These are phyloP conservation scores for Botrytis aclada DNA, from an alignment of 2,329 filamentous ascomycete species.

Conservation along the genomic window DNA sequence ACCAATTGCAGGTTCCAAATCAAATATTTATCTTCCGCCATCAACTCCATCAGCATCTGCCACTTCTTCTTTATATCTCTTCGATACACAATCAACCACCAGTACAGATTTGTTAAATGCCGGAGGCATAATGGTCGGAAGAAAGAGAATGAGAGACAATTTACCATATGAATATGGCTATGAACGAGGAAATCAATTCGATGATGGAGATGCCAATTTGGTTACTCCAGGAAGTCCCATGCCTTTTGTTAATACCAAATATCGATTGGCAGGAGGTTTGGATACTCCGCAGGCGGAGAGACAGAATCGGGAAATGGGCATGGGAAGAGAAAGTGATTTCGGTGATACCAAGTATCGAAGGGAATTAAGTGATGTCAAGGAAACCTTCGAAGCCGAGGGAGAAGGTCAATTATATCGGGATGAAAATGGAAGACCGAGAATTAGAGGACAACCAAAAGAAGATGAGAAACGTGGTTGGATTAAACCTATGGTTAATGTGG, in stretches of 20 bases:
- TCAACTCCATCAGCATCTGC: conserved; percentile 41
- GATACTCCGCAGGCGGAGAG: conserved; percentile 43
- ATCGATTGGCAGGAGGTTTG: conserved; percentile 48
- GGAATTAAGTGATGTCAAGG: conserved; percentile 25
- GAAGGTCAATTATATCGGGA: conserved; percentile 16
- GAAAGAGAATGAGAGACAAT: conserved; percentile 27
- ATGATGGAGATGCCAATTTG: conserved; percentile 20
- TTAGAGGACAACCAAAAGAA: conserved; percentile 55
- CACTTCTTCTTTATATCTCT: conserved; percentile 35
- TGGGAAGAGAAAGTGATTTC: conserved; percentile 30
- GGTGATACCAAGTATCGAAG: conserved; percentile 42
- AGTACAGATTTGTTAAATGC: neutral
- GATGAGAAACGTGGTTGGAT: conserved; percentile 20
- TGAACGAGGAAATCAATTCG: conserved; percentile 11
- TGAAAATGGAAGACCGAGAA: conserved; percentile 35
- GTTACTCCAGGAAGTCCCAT: conserved; percentile 37
- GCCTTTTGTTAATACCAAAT: conserved; percentile 50
- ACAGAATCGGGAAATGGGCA: conserved; percentile 32
- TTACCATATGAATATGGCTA: conserved; percentile 19
- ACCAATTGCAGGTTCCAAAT: conserved; percentile 36
- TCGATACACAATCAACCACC: conserved; percentile 26
- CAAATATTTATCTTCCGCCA: conserved; percentile 44
- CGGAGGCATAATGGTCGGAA: conserved; percentile 11
- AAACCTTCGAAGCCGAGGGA: conserved; percentile 6
- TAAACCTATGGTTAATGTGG: conserved; percentile 48